Base-by-base conservation (phyloP, 1,284 basidiomycete species). In the Ustilago nuda region DNA sequence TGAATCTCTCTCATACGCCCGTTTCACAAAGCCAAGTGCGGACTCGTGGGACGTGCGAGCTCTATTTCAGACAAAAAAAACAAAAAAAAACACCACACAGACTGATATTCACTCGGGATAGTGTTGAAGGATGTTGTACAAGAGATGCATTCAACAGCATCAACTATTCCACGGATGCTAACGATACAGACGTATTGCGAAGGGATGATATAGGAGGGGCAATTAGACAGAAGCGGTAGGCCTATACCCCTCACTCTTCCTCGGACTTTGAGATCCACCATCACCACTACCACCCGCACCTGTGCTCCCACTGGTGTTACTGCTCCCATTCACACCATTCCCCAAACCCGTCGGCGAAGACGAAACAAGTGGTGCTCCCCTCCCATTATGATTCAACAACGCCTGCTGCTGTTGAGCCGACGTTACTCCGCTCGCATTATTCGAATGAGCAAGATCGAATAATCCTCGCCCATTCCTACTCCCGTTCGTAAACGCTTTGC, bases 341-440 rank as follows among this genome's bases (percentile, higher is more conserved):
- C 39, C 39, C 17, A 7, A 45, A 36, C 51, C 27, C 55, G 4
- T 41, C 30, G 1, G 56, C 55, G 61, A 45, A 2, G 64, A 55
- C n/a, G 60, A 66, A 17, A 77, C 64, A 4, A 77, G 61, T 23
- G 74, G 74, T 39, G 58, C 70, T 3, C 74, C 74, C 17, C 74
- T 46, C 12, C 70, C 74, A 23, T 77, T 77, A 54, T 77, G 70
- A n/a, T 62, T 66, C 51, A 72, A 30, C 23, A 66, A 23, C 8
- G 74, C 70, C 36, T 77, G 74, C 41, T 77, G 74, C 17, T 77
- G 74, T 58, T 77, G 74, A 5, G 74, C 64, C 57, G 62, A 59
- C 8, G 63, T 66, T 17, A 66, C 63, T 3, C 63, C 63, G n/a
- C 61, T 54, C 27, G 23, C 9, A 48, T 13, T 62, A 27, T 56